Evolutionary conservation across 2,329 filamentous ascomycete species (phyloP).

Genomic region (Rutstroemia sp.): DNA sequence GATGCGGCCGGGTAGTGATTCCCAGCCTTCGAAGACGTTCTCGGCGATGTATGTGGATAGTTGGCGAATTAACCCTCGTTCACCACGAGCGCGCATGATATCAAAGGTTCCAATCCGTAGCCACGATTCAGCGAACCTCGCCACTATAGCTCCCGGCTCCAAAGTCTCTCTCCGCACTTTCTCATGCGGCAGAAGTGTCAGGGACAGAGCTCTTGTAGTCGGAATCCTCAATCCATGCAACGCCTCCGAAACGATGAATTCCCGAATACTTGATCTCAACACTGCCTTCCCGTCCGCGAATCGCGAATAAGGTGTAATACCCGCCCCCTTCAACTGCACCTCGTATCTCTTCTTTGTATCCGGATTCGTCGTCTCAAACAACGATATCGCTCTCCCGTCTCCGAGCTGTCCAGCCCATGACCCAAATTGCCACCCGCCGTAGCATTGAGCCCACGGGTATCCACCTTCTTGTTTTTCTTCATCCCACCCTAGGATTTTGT

Average conservation of each 20-base stretch:
- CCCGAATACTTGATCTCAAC: slow-evolving; percentile 82
- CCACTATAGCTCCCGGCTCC: slow-evolving; percentile 88
- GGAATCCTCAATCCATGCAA: slow-evolving; percentile 82
- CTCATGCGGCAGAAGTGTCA: slow-evolving; percentile 67
- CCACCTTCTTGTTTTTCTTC: slow-evolving; percentile 58
- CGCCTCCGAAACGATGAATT: slow-evolving; percentile 87
- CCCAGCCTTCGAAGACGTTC: slow-evolving; percentile 83
- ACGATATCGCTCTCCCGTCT: slow-evolving; percentile 86
- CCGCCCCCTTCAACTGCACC: slow-evolving; percentile 89
- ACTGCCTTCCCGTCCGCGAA: slow-evolving; percentile 97
- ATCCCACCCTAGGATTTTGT: slow-evolving; percentile 73
- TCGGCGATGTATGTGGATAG: slow-evolving; percentile 80
- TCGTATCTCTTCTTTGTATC: slow-evolving; percentile 70
- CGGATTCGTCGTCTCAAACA: slow-evolving; percentile 83
- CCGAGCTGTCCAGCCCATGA: slow-evolving; percentile 94
- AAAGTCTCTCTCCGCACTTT: slow-evolving; percentile 70
- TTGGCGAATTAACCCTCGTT: slow-evolving; percentile 64
- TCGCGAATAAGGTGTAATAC: slow-evolving; percentile 86
- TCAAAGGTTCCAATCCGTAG: slow-evolving; percentile 94
- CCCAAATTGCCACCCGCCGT: slow-evolving; percentile 76
- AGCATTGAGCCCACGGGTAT: slow-evolving; percentile 98
- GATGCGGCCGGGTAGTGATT: slow-evolving; percentile 59
- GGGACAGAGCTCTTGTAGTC: slow-evolving; percentile 74
- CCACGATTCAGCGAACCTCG: slow-evolving; percentile 88
- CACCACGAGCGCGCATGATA: slow-evolving; percentile 73